A percentile compares a stretch with the other conserved stretches of the same genome.
These are phyloP conservation scores for Phanerochaete carnosa DNA, from an alignment of 768 basidiomycete species.

Conservation along the genomic window DNA sequence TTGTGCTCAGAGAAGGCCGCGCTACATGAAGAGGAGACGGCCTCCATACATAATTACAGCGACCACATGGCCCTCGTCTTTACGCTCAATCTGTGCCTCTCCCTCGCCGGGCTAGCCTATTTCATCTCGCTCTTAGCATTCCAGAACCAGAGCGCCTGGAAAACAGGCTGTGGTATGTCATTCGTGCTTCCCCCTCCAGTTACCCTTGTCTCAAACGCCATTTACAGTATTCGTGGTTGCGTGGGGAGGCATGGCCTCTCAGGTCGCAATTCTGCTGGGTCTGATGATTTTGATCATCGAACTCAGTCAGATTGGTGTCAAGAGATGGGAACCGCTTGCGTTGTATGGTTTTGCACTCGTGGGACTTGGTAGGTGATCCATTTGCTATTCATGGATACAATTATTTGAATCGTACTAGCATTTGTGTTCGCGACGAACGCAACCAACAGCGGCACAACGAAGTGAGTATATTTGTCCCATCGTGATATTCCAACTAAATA, in stretches of 20 bases:
- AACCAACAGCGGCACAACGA: constrained; percentile 32
- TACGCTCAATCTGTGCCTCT: constrained; percentile 25
- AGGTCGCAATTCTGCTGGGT: constrained; percentile 37
- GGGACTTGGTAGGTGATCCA: constrained; percentile 31
- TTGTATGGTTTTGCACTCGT: constrained; percentile 30
- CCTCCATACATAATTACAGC: constrained; percentile 6
- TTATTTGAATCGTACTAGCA: constrained; percentile 20
- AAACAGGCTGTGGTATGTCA: constrained; percentile 26
- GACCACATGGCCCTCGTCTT: constrained; percentile 23
- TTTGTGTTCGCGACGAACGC: constrained; percentile 40
- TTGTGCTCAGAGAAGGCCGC: constrained; percentile 3
- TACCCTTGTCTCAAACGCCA: neutral
- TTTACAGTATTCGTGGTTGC: constrained; percentile 42
- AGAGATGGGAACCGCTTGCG: constrained; percentile 29
- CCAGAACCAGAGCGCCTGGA: constrained; percentile 1
- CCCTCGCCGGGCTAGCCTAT: constrained; percentile 22
- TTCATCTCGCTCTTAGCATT: constrained; percentile 23
- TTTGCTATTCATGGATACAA: neutral
- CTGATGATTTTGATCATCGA: constrained; percentile 34
- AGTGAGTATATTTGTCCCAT: constrained; percentile 18
- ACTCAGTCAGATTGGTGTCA: constrained; percentile 28
- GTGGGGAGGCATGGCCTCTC: constrained; percentile 41
- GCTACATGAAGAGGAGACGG: constrained; percentile 1
- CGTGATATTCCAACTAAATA: neutral
- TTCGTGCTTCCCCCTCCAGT: neutral